phyloP scores from a whole-genome alignment of 2,329 filamentous ascomycete genomes.

The Cercospora sp. region DNA sequence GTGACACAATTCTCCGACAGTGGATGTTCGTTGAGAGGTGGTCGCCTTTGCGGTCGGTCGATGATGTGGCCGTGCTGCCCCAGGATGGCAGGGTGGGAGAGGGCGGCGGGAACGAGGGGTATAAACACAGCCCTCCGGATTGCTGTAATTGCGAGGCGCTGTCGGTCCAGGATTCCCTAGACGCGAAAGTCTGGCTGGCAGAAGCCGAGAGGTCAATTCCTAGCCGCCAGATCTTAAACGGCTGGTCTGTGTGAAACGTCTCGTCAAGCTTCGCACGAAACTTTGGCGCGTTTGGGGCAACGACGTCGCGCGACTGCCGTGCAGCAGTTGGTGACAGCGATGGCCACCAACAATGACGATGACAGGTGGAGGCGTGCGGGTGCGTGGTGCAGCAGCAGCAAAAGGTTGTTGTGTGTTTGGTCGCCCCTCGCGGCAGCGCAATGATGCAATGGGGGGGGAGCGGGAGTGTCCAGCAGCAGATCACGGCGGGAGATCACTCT shows the following conservation, averaged over 20 bases:
- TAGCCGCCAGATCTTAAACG: constrained; percentile 16
- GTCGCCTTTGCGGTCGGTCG: constrained; percentile 2
- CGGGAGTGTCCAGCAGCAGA: constrained; percentile 6
- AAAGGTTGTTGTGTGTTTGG: constrained; percentile 5
- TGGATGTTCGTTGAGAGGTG: constrained; percentile 1
- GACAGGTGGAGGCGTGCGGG: background rate
- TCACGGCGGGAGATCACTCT: constrained; percentile 18
- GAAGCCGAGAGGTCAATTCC: constrained; percentile 10
- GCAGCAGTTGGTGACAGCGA: background rate
- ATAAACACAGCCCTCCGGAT: constrained; percentile 4
- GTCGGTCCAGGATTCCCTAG: constrained; percentile 16
- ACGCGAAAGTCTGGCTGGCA: constrained; percentile 3
- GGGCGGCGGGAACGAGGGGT: background rate
- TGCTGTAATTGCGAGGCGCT: constrained; percentile 21
- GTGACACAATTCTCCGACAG: constrained; percentile 16
- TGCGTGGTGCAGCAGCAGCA: background rate
- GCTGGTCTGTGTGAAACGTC: constrained; percentile 17
- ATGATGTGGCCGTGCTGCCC: background rate
- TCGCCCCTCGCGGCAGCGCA: constrained; percentile 10
- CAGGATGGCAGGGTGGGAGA: constrained; percentile 2
- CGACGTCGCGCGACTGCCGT: constrained; percentile 15
- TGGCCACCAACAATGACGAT: constrained; percentile 7
- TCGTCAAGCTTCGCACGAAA: background rate
- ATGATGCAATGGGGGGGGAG: constrained; percentile 5
- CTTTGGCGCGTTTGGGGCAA: background rate